Percentiles rank a stretch among this genome's conserved stretches.
Evolutionary conservation across 2,329 filamentous ascomycete species (phyloP).

Genomic region (Alternaria sp.): DNA sequence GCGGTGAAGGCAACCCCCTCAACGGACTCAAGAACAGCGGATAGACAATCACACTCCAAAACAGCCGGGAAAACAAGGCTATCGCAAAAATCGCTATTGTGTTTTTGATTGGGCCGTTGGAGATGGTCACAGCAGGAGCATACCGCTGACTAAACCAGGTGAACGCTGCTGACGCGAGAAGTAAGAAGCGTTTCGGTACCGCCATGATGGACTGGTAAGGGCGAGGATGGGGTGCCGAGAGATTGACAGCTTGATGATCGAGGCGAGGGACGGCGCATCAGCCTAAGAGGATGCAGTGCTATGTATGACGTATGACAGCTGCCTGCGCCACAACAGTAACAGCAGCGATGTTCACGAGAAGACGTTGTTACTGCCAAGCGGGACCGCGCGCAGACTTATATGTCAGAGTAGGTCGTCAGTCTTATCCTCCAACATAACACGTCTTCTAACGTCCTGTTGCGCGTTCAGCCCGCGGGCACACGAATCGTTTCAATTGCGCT

Average conservation of each 20-base stretch:
- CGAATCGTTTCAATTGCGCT: constrained; percentile 19
- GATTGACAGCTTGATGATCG: not conserved
- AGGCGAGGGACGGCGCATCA: not conserved
- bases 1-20: constrained; percentile 63
- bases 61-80: constrained; percentile 44
- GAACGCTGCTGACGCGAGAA: constrained; percentile 35
- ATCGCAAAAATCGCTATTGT: constrained; percentile 52
- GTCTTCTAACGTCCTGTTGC: not conserved
- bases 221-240: not conserved
- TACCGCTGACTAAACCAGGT: constrained; percentile 45
- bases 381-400: not conserved
- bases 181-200: constrained; percentile 36
- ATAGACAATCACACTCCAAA: constrained; percentile 62
- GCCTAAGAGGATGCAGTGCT: not conserved
- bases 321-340: not conserved
- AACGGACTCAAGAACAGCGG: constrained; percentile 67
- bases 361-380: not conserved
- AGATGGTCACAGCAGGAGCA: constrained; percentile 43
- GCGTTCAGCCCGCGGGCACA: constrained; percentile 9
- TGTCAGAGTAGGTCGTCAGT: too few relatives aligned
- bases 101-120: constrained; percentile 50
- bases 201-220: constrained; percentile 28
- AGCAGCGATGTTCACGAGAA: too few relatives aligned
- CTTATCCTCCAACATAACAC: not conserved
- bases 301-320: not conserved